Evolutionary conservation across 192 early-diverging fungal genomes (phyloP).

Genomic region (Umbelopsis vinacea): DNA sequence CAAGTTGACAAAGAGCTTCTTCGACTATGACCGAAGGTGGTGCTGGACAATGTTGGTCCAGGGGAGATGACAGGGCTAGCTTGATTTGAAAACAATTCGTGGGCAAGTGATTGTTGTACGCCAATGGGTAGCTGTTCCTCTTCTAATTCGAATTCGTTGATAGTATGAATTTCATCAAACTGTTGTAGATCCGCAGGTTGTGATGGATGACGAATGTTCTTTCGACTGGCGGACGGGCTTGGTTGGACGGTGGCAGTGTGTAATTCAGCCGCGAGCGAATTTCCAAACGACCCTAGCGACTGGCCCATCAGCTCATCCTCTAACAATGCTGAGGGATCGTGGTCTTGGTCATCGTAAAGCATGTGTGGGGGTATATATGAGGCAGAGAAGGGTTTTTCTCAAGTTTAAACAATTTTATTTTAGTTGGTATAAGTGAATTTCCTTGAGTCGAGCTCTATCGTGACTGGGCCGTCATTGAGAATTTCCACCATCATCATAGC

Average conservation of each 20-base stretch:
- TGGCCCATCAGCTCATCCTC: conserved; percentile 47
- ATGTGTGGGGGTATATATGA: conserved; percentile 18
- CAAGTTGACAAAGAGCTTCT: conserved; percentile 40
- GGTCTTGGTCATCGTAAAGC: conserved; percentile 17
- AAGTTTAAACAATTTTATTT: background rate
- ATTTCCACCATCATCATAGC: conserved; percentile 96
- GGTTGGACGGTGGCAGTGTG: conserved; percentile 33
- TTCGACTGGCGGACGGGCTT: conserved; percentile 17
- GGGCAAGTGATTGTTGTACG: conserved; percentile 18
- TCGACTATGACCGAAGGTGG: conserved; percentile 29
- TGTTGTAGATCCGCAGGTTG: conserved; percentile 4
- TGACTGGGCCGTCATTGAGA: conserved; percentile 80
- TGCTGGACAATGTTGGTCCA: conserved; percentile 24
- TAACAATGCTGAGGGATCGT: conserved; percentile 20
- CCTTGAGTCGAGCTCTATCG: conserved; percentile 59
- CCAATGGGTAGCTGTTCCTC: conserved; percentile 20
- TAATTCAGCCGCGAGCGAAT: conserved; percentile 43
- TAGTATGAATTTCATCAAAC: conserved; percentile 6
- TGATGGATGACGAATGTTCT: conserved; percentile 25
- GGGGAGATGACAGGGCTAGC: conserved; percentile 35
- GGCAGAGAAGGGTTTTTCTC: background rate
- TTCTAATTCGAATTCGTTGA: conserved; percentile 8
- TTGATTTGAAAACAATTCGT: conserved; percentile 29
- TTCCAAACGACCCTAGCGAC: conserved; percentile 32
- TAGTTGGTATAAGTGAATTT: conserved; percentile 50